These are phyloP conservation scores for Magnaporthales sp. DNA, from an alignment of 2,329 filamentous ascomycete genomes.

Conservation along the genomic window DNA sequence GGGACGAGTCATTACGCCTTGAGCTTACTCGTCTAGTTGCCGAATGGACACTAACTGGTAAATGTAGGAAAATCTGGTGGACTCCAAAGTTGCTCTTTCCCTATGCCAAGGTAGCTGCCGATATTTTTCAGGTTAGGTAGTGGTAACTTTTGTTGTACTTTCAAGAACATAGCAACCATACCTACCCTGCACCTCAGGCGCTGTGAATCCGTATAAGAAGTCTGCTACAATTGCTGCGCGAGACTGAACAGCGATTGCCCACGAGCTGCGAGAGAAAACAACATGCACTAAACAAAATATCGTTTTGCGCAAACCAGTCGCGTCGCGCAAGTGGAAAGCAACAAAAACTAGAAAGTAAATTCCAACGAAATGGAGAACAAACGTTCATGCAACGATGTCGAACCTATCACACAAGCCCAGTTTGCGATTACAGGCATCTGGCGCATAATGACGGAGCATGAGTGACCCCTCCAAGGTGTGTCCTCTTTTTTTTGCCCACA, in stretches of 20 bases:
- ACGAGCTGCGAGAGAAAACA: background rate
- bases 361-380: background rate
- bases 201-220: background rate
- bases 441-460: conserved; percentile 1
- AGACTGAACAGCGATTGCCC: background rate
- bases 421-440: conserved; percentile 12
- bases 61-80: background rate
- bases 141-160: no score
- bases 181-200: background rate
- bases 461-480: background rate
- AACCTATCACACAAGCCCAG: conserved; percentile 14
- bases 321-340: background rate
- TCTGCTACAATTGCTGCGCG: background rate
- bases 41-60: no score
- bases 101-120: background rate
- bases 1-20: background rate
- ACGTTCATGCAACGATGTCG: background rate
- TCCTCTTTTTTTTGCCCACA: conserved; percentile 2
- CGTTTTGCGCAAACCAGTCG: background rate
- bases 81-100: background rate
- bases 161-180: no score
- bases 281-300: background rate
- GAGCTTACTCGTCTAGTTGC: background rate
- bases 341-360: background rate
- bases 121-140: background rate